phyloP scores from a whole-genome alignment of 306 rosid species.

The Fragaria ananassa region DNA sequence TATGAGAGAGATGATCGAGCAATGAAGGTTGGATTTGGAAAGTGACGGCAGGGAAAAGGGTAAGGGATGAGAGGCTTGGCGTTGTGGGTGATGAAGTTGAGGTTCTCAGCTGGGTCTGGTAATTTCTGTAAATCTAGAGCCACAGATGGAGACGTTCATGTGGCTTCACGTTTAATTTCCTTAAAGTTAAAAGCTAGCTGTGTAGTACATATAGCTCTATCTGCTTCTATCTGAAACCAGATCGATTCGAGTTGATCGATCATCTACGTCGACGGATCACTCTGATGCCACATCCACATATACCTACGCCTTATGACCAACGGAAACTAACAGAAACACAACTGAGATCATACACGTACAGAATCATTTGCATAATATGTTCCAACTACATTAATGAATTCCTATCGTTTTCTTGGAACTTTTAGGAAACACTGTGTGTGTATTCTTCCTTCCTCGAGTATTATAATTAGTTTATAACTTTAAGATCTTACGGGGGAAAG shows the following conservation, averaged over 20 bases:
- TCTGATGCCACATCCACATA: slow-evolving; percentile 2
- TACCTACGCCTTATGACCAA: slow-evolving; percentile 1
- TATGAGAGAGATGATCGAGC: neutral
- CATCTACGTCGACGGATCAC: neutral
- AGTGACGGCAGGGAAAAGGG: slow-evolving; percentile 27
- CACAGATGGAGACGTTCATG: slow-evolving; percentile 26
- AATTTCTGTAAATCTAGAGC: slow-evolving; percentile 2
- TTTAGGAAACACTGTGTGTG: neutral
- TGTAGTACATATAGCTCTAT: neutral
- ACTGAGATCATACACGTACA: neutral
- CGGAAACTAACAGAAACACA: neutral
- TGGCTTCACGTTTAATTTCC: slow-evolving; percentile 9
- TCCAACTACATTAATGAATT: neutral
- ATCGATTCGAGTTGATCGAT: neutral
- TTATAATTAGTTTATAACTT: too few relatives aligned
- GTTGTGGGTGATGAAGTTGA: slow-evolving; percentile 34
- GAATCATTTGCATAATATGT: neutral
- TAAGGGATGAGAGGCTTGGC: slow-evolving; percentile 7
- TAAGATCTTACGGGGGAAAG: neutral
- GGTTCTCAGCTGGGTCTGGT: slow-evolving; percentile 5
- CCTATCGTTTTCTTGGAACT: slow-evolving; percentile 17
- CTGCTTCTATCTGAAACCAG: neutral
- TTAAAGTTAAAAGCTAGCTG: neutral
- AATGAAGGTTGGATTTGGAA: slow-evolving; percentile 26
- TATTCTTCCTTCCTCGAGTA: neutral